Conservation (phyloP, 2,329 filamentous ascomycete genomes). For the Ophiostoma himal-ulmi region DNA sequence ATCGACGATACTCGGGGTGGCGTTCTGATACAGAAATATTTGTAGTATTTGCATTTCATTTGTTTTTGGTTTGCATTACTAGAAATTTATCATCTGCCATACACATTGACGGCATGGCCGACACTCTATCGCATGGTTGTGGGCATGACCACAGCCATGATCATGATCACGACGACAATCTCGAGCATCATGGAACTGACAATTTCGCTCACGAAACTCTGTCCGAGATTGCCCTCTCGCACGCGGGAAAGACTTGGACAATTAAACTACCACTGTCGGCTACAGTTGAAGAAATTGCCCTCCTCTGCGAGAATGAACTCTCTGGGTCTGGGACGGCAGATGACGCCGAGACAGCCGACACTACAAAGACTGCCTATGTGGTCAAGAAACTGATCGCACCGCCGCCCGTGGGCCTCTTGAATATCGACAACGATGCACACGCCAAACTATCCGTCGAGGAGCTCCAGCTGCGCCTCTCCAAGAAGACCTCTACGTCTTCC, state of each 20-base stretch:
- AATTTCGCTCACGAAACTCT: not conserved
- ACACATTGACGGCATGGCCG: not conserved
- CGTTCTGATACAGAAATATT: not conserved
- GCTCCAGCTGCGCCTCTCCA: not conserved
- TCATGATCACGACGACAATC: not conserved
- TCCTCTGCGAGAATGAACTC: constrained; percentile 26
- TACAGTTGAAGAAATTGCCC: constrained; percentile 29
- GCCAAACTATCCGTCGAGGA: constrained; percentile 18
- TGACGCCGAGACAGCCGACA: not conserved
- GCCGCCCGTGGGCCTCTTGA: constrained; percentile 29
- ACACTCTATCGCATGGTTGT: not conserved
- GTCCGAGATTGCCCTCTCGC: constrained; percentile 26
- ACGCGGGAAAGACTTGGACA: constrained; percentile 25
- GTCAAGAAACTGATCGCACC: constrained; percentile 30
- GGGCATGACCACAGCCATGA: constrained; percentile 10
- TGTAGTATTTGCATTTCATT: not conserved
- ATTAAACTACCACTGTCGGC: constrained; percentile 25
- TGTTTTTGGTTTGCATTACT: not conserved
- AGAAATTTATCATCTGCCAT: not conserved
- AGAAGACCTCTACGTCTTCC: not conserved
- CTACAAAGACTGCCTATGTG: constrained; percentile 24
- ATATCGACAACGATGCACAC: constrained; percentile 27
- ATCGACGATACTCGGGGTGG: not conserved
- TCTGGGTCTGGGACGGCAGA: not conserved
- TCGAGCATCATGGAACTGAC: not conserved